Base-by-base conservation (phyloP, 805 yeast genomes). In the Nakazawaea holstii region DNA sequence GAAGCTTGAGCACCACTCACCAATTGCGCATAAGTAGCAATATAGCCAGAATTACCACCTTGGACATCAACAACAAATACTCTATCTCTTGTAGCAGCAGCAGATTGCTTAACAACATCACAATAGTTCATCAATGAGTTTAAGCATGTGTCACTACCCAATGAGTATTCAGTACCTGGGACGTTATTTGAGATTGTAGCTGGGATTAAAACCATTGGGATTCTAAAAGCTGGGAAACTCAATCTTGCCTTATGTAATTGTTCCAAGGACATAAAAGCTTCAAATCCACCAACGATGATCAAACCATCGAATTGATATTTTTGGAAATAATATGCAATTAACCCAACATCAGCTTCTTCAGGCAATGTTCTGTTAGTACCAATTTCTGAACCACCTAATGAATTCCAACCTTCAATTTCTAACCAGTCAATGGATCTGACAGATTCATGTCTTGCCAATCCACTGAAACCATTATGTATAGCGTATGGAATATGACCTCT, bases 11-110 rank as follows among this genome's bases (percentile, higher is more conserved):
- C 84, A 55, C 92, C 92, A 30, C 84, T 76, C 39, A 83, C 80
- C 50, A 87, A 66, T 30, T 84, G 84, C 11, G 83, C 78, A 55
- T 73, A 76, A 2, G 87, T 75, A 17, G 94, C 90, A 55, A 86
- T 77, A 61, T 75, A 86, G 43, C 95, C 95, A 26, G 87, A 82
- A 65, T 86, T 80, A 46, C 95, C 95, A 58, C 95, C 95, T 69
- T 86, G 95, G 29, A 82, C 85, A 59, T 86, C 95, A 51, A 86
- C 87, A 32, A 86, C 87, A 59, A 86, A 86, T 13, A 82, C 85
- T 64, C 94, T 74, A 58, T 85, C 78, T 72, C 92, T 75, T 1
- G 90, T 77, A 14, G 91, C 84, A 13, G 87, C 76, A 9, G 95
- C 94, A 31, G 84, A 76, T 64, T 86, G 91, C 57, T 84, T 83